Base-by-base conservation (phyloP, 345 rosid species). In the Psidium friedrichsthalianum region DNA sequence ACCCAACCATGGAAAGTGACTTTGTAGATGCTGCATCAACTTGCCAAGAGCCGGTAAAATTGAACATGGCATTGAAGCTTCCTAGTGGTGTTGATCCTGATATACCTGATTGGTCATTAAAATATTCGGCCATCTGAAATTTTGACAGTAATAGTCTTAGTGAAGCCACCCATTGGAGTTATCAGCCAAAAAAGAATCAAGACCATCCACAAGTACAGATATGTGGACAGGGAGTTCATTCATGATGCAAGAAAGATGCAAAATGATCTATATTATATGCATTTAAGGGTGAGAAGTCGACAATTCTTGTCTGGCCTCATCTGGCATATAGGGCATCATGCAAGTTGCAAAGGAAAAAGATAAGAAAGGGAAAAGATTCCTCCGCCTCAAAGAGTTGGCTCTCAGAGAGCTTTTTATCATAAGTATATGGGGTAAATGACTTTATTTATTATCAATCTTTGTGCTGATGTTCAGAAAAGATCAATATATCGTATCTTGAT, bases 31-130 rank as follows among this genome's bases (percentile, higher is more conserved):
- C 96, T 64, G 98, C 98, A 91, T 97, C 99, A 53, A 90, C 94
- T 94, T 92, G 93, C 98, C 98, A 91, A 83, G 96, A 93, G 76
- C 99, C 98, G 21, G 98, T 97, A 91, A 95, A 97, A 87, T 96
- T 97, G 91, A 97, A 97, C 98, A 96, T 95, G 12, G 98, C 90
- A 91, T 97, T 96, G 86, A 97, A 97, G 93, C 98, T 93, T 91
- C 99, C 99, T 1, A 96, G 98, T 14, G 98, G 98, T 88, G 94
- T 92, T 55, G 82, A 82, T 86, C 95, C 98, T n/a, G 92, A 87
- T 81, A 97, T 93, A 87, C 95, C 96, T 64, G 96, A 92, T 86
- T 85, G 91, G 88, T 93, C 89, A 78, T 94, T 97, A 90, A 97
- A 97, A 64, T 82, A 87, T 86, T 83, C 90, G n/a, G 97, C 97